Evolutionary conservation across 305 asterid genomes (phyloP), one percentile per base, ranked within the genome.

Genomic region (Fraxinus ornus): DNA sequence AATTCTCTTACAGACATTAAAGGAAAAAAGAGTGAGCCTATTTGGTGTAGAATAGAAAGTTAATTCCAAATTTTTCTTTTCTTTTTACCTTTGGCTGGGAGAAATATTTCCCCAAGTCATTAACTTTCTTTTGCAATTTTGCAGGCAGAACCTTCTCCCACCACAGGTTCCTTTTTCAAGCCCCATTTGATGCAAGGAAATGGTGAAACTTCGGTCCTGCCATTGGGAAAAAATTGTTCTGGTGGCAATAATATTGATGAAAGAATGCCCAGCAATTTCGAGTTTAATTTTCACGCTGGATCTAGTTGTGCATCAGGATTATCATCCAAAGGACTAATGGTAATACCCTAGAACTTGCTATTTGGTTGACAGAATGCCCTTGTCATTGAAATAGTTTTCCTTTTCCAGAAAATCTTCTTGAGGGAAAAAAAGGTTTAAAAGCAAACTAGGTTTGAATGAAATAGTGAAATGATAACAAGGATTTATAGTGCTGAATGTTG

Each of bases 131-230:
- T 68, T 15, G 9, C 74, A 77, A 83, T 86, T 86, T 83, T 90
- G 85, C 94, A 96, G 99, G 97, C 94, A 74, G 99, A 96, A 88
- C 98, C 98, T 82, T 96, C 99, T 84, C 99, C 98, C 39, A 96
- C 99, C 73, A 96, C 98, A 9, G 99, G 98, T 72, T 92, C 98
- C 79, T 91, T 94, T 86, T 94, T 91, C 87, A 88, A 89, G 82
- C 85, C 89, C 79, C 95, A 91, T 76, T 79, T 89, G 87, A 92
- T 92, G 95, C 97, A 90, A 88, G 86, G 90, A 74, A 87, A 93
- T 83, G 83, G 88, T 85, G 91, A 84, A 71, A 89, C 89, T 79
- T 79, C 91, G 5, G 85, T 88, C 19, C 80, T 89, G 79, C 85
- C 90, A 7, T 72, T 89, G 37, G 88, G 83, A 77, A 90, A 89